Conservation (phyloP, 2,329 filamentous ascomycete species). For the Fusarium duplospermum region DNA sequence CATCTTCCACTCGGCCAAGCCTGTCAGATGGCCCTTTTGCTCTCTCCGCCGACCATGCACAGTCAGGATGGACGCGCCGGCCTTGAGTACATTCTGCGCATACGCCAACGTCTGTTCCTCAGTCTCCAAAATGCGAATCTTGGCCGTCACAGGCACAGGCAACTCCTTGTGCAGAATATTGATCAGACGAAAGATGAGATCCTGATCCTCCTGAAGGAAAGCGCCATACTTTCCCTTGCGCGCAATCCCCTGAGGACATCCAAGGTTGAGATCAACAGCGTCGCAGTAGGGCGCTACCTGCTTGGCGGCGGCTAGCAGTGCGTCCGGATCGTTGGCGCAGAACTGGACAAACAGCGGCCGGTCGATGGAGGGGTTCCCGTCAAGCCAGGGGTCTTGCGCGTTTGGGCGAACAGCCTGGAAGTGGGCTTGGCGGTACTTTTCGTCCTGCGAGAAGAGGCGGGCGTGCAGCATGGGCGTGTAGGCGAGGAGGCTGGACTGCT, state of each 20-base stretch:
- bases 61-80: constrained; percentile 92
- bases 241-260: constrained; percentile 96
- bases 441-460: constrained; percentile 82
- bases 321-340: constrained; percentile 88
- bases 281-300: constrained; percentile 89
- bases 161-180: constrained; percentile 83
- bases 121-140: constrained; percentile 90
- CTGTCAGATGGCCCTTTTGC: constrained; percentile 96
- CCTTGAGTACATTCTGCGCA: constrained; percentile 84
- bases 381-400: constrained; percentile 69
- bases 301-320: constrained; percentile 81
- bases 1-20: constrained; percentile 90
- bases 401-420: constrained; percentile 75
- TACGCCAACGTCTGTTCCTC: constrained; percentile 89
- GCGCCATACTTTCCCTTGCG: constrained; percentile 91
- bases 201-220: constrained; percentile 93
- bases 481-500: constrained; percentile 76
- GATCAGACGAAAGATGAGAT: constrained; percentile 84
- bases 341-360: constrained; percentile 96
- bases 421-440: constrained; percentile 80
- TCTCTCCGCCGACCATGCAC: constrained; percentile 90
- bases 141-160: constrained; percentile 88
- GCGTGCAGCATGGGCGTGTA: constrained; percentile 98
- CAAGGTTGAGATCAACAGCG: constrained; percentile 93
- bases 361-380: constrained; percentile 87